Percentiles rank a stretch among this genome's conserved stretches.
phyloP scores from a whole-genome alignment of 306 rosid species.

The Ziziphus jujuba region DNA sequence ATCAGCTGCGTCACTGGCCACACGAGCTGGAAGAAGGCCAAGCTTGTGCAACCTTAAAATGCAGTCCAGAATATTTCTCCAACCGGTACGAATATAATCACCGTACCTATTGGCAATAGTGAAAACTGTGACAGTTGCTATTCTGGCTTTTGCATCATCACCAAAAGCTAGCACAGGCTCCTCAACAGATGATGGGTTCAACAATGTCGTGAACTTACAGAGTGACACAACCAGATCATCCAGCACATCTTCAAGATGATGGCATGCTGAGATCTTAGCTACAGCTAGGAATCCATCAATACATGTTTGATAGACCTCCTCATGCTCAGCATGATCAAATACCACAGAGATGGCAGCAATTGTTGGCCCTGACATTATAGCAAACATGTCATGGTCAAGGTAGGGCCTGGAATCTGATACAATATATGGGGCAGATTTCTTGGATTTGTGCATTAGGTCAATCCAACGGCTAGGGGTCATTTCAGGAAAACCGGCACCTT shows the following conservation, averaged over 20 bases:
- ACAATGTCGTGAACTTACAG: constrained; percentile 92
- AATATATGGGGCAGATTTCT: constrained; percentile 82
- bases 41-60: constrained; percentile 93
- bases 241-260: constrained; percentile 98
- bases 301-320: constrained; percentile 94
- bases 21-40: constrained; percentile 97
- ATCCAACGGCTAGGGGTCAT: constrained; percentile 98
- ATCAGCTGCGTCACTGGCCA: constrained; percentile 96
- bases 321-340: constrained; percentile 94
- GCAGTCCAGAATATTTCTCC: constrained; percentile 99
- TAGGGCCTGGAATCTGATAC: constrained; percentile 84
- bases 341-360: constrained; percentile 99
- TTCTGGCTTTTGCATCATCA: constrained; percentile 92
- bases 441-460: constrained; percentile 87
- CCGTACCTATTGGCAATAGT: constrained; percentile 93
- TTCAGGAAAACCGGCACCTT: constrained; percentile 90
- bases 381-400: constrained; percentile 97
- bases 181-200: constrained; percentile 83
- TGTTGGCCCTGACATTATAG: constrained; percentile 97
- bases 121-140: constrained; percentile 94
- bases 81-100: constrained; percentile 90
- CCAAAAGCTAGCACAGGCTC: constrained; percentile 95
- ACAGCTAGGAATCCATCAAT: constrained; percentile 92
- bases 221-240: constrained; percentile 98
- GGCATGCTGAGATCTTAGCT: constrained; percentile 96